Evolutionary conservation across 1,284 basidiomycete genomes (phyloP), one percentile per base, ranked within the genome.

Genomic region (Amylostereum areolatum): DNA sequence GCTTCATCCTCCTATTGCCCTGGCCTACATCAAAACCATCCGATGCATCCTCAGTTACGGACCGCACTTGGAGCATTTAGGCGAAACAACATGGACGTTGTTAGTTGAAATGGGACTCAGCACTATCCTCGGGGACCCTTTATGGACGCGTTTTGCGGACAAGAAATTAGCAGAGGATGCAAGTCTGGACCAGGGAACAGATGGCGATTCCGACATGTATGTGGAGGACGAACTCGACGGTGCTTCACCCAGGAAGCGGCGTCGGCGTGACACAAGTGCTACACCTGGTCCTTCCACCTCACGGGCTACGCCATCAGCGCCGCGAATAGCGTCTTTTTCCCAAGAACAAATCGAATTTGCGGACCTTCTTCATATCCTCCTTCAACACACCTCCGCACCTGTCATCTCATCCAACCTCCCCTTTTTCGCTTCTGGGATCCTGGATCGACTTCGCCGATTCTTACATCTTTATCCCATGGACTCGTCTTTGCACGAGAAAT

Each of bases 1-100:
- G 40, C 71, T 96, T 7, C 75, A 87, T 46, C 61, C 72, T 5
- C 81, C 83, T 0, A 75, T 93, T 4, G 82, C 88, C 2, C 66
- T 91, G 52, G 83, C 93, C 62, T 97, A 93, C 62, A 73, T 86
- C 52, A 93, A 95, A 62, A 77, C 88, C 0, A 72, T 96, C 33
- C 78, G 80, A 37, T 72, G 72, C 43, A 62, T 89, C 2, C 70
- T 92, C 40, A 68, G 69, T 45, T 85, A 82, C 62, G 66, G 70
- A 2, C 85, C 90, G 1, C 94, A 97, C 64, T 71, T 94, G 45
- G 85, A 94, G 31, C 81, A 88, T 57, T 63, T 96, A 49, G 80
- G 83, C 7, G 70, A 74, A 11, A 66, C 71, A 0, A 69, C 65
- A 37, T 98, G 95, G 95, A 64, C 83, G 7, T 67, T 68, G 24